A percentile compares a stretch with the other conserved stretches of the same genome.
Conservation (phyloP, 495 filamentous ascomycete species). For the Tuber brumale region DNA sequence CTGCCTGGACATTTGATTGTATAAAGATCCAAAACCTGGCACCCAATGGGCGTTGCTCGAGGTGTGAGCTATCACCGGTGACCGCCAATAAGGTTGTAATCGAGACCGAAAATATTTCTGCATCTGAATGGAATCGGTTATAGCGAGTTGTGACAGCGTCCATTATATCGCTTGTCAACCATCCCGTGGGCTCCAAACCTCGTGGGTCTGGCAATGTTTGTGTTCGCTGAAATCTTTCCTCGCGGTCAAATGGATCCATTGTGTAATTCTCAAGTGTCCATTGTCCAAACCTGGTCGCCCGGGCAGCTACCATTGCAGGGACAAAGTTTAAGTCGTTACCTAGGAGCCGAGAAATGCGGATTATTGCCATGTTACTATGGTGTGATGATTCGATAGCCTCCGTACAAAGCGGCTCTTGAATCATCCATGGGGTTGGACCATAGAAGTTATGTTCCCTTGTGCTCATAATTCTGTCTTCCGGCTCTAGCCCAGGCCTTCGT, state of each 20-base stretch:
- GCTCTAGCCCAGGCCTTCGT: not conserved
- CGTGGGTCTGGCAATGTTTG: not conserved
- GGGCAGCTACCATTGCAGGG: not conserved
- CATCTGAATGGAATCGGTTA: not conserved
- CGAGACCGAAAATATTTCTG: not conserved
- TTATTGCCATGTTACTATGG: not conserved
- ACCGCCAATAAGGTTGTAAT: not conserved
- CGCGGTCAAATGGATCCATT: not conserved
- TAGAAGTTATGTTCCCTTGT: not conserved
- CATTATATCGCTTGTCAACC: constrained; percentile 1
- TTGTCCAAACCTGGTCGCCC: not conserved
- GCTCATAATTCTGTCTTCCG: not conserved
- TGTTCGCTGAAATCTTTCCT: not conserved
- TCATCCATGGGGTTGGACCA: not conserved
- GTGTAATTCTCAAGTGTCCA: not conserved
- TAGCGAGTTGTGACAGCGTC: not conserved
- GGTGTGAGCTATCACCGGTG: not conserved
- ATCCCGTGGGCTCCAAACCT: not conserved
- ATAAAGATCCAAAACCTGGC: constrained; percentile 17
- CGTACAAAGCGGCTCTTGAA: not conserved
- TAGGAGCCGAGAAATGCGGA: not conserved
- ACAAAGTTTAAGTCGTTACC: not conserved
- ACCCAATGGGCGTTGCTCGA: not conserved
- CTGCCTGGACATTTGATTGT: constrained; percentile 7
- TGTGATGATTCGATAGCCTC: not conserved